Percentiles rank a stretch among this genome's conserved stretches.
Conservation (phyloP, 495 filamentous ascomycete species). For the Penicillium salamii region DNA sequence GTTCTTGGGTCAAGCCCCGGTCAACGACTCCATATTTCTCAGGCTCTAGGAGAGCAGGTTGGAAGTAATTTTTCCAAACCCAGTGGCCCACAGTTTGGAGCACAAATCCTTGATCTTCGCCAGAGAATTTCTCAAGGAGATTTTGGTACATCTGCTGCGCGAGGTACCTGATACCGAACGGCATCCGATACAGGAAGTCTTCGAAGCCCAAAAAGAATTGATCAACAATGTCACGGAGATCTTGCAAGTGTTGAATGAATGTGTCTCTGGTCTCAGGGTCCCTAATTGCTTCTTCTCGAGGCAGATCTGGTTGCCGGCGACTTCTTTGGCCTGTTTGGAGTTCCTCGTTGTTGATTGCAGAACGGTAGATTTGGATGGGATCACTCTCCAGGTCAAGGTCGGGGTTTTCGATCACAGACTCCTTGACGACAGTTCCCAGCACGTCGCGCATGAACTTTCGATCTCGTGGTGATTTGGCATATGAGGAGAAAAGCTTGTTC, state of each 20-base stretch:
- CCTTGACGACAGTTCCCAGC: conserved; percentile 75
- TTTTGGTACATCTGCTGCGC: conserved; percentile 81
- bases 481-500: conserved; percentile 78
- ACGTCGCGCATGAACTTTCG: conserved; percentile 87
- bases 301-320: conserved; percentile 72
- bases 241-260: conserved; percentile 90
- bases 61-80: conserved; percentile 92
- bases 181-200: conserved; percentile 81
- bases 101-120: conserved; percentile 72
- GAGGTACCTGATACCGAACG: conserved; percentile 88
- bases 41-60: conserved; percentile 80
- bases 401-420: conserved; percentile 88
- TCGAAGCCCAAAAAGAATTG: conserved; percentile 81
- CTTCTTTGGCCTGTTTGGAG: conserved; percentile 85
- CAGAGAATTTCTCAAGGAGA: conserved; percentile 70
- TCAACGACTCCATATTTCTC: conserved; percentile 89
- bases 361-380: conserved; percentile 94
- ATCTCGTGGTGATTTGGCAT: conserved; percentile 87
- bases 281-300: conserved; percentile 86
- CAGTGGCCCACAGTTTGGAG: conserved; percentile 84
- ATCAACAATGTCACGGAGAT: conserved; percentile 88
- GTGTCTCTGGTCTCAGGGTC: conserved; percentile 87
- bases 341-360: conserved; percentile 94
- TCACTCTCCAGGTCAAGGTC: conserved; percentile 93
- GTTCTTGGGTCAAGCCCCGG: conserved; percentile 78